Base-by-base conservation (phyloP, 352 stramenopile species). In the Pythium phragmiticola region DNA sequence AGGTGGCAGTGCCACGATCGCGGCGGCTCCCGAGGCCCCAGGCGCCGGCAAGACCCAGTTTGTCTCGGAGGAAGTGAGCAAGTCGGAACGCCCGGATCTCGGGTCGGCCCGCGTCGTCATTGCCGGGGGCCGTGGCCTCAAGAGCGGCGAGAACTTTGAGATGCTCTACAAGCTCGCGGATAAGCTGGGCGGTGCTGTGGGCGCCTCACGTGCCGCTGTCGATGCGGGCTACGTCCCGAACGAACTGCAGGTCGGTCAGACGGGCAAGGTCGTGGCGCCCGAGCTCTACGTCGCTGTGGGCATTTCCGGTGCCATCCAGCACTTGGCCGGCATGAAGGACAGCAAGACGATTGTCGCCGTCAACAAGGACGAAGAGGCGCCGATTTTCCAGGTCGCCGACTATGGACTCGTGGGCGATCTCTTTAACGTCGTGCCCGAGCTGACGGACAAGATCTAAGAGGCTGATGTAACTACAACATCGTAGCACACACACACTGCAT, bases 301-400 rank as follows among this genome's bases (percentile, higher is more conserved):
- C 69, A 99, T 99, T 77, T 98, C 90, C 16, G 97, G 98, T 33
- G 97, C 98, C 17, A 99, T 99, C 81, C 98, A 99, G 85, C 98
- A 99, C 83, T 91, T 99, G 63, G 94, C 88, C 19, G 98, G 98
- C 67, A 99, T 99, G 98, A 99, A 99, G 82, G 98, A 99, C 80
- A 97, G 82, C 69, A 99, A 99, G 83, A 98, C 92, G 11, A 99
- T 99, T 73, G 97, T 99, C 34, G 96, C 96, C 41, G 99, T 99
- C 76, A 99, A 99, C 80, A 99, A 99, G 80, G 98, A 99, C 85
- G 88, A 96, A 41, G 97, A 99, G 66, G 97, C 97, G 9, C 98
- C 98, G 36, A 99, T 99, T 76, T 99, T 99, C 82, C 89, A 98
- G 73, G 96, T 99, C 36, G 91, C 96, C 28, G 98, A 99, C 88